Evolutionary conservation across 2,329 filamentous ascomycete species (phyloP), one percentile per base, ranked within the genome.

Genomic region (Pseudogymnoascus sp.): DNA sequence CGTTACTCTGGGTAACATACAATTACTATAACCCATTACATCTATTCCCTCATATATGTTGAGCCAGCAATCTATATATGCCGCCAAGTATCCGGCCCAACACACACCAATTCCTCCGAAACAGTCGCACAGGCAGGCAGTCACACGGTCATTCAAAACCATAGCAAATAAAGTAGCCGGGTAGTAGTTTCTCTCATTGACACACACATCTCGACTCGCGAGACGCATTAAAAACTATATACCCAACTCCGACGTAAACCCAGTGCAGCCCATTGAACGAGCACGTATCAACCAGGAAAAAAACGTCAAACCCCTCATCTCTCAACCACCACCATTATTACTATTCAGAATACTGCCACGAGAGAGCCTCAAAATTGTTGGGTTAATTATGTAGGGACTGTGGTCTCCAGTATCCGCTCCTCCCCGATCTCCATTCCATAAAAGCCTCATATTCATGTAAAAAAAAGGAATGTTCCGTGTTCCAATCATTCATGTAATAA

Each of bases 261-360:
- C 51, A 57, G 51, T 21, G 51, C 28, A 57, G 51, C 28, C n/a
- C 28, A 16, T 23, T 23, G 23, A 57, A 57, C 16, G 51, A 36
- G 28, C 16, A 57, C 28, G 51, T 57, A 57, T n/a, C 23, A 57
- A 10, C 51, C 21, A 57, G 51, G 28, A 36, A 57, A 57, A 57
- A 57, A 57, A 31, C 51, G 51, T 57, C 51, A 28, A 34, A 10
- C 8, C 48, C n/a, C 6, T n/a, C 51, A 31, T 31, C 48, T 54
- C 28, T 57, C 51, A 57, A 36, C 51, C 51, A 36, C n/a, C 23
- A 41, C 37, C 51, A 21, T 57, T 57, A 57, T 57, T 57, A 57
- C 51, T 57, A 57, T 14, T 57, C 28, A 57, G 28, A 57, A 57
- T 57, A 57, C 51, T 57, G 51, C 51, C 51, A 57, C 51, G 28